Evolutionary conservation across 2,329 filamentous ascomycete species (phyloP), one percentile per base, ranked within the genome.

Genomic region (Helotiales sp.): DNA sequence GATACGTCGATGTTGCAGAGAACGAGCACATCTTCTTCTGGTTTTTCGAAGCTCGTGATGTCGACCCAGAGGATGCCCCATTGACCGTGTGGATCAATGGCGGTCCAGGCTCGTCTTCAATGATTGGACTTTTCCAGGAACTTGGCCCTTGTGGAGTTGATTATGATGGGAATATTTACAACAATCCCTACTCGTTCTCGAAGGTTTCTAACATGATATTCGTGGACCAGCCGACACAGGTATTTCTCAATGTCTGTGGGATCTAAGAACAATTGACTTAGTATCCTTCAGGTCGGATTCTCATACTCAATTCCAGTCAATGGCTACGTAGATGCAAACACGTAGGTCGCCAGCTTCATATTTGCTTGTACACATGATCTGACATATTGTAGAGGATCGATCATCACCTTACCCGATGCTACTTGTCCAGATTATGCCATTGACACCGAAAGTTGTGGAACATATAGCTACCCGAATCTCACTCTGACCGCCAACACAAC

Each of bases 41-140:
- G 75, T 78, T 78, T 60, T 74, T 78, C 64, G 75, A 77, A 59
- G 68, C 75, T 0, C 67, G 77, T 25, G 76, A 81, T 55, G 70
- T 72, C 24, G 75, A 78, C 62, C 77, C 83, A 1, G 64, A 69
- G 68, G 79, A 58, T 71, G 75, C 61, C 71, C 79, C 76, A 10
- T 66, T 86, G 46, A 81, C 83, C 1, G 80, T 88, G 59, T 88
- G 83, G 82, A 78, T 89, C 60, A 87, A 87, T 69, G 86, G 86
- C 33, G 86, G 86, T 1, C 86, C 86, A 0, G 86, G 86, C 3
- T 78, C 77, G 44, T 85, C 81, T 66, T 86, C 83, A 54, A 79
- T 89, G 76, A 79, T 83, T 58, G 85, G 85, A 22, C 75, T 88
- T 62, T 88, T 88, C 64, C 74, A 77, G 17, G 84, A 86, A 63